phyloP scores from a whole-genome alignment of 345 rosid species.

The Euphorbia lathyris region DNA sequence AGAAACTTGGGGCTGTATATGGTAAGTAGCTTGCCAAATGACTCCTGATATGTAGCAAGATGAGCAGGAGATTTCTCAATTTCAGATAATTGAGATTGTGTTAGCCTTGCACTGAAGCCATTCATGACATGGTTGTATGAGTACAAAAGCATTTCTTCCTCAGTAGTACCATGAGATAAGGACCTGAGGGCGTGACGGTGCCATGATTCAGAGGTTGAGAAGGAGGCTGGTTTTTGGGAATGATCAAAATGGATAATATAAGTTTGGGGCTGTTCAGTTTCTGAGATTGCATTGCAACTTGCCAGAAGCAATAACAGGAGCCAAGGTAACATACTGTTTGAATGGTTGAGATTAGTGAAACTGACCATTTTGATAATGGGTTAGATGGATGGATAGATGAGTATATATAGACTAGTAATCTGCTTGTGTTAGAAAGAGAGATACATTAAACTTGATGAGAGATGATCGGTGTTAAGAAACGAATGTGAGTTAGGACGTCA shows the following conservation, averaged over 20 bases:
- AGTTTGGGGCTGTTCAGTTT: constrained; percentile 19
- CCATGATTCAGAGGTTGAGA: constrained; percentile 32
- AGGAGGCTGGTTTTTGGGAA: constrained; percentile 30
- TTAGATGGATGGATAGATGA: not conserved
- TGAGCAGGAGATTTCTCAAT: constrained; percentile 44
- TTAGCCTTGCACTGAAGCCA: constrained; percentile 51
- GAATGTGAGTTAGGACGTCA: no score
- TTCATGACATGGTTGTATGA: constrained; percentile 39
- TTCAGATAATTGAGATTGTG: constrained; percentile 29
- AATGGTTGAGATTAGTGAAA: not conserved
- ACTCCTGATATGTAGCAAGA: constrained; percentile 31
- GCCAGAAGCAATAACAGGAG: constrained; percentile 3
- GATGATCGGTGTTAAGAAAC: no score
- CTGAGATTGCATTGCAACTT: constrained; percentile 4
- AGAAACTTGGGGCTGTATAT: constrained; percentile 39
- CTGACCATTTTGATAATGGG: not conserved
- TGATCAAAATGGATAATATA: constrained; percentile 39
- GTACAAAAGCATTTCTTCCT: constrained; percentile 23
- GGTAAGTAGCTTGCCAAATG: constrained; percentile 38
- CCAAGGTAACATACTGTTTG: not conserved
- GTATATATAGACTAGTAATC: not conserved
- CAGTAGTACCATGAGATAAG: constrained; percentile 8
- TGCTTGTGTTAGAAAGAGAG: no score
- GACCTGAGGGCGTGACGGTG: constrained; percentile 21
- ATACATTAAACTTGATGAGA: no score